phyloP scores from a whole-genome alignment of 352 stramenopile species.

The Globisporangium canariense region DNA sequence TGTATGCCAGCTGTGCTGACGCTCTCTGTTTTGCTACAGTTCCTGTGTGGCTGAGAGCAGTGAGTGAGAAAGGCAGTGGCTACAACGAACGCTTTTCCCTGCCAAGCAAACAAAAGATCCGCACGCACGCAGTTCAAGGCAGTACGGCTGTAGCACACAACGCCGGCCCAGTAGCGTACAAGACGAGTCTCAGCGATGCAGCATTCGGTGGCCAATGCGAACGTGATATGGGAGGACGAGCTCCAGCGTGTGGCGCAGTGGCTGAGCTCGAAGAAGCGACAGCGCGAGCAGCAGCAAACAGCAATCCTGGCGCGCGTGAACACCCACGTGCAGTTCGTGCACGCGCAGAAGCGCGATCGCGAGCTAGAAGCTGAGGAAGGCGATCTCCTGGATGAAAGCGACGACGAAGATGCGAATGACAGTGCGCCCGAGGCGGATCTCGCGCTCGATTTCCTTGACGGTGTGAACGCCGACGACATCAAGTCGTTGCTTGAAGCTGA shows the following conservation, averaged over 20 bases:
- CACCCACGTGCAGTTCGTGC: slow-evolving; percentile 35
- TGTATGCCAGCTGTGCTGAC: background rate
- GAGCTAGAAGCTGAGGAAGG: slow-evolving; percentile 21
- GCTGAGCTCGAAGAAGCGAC: slow-evolving; percentile 18
- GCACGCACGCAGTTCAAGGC: background rate
- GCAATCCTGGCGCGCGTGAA: slow-evolving; percentile 31
- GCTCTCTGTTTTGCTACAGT: background rate
- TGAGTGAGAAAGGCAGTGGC: background rate
- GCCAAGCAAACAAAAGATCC: slow-evolving; percentile 3
- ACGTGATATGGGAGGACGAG: slow-evolving; percentile 39
- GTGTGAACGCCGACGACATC: slow-evolving; percentile 54
- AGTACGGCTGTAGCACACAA: background rate
- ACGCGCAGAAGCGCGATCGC: slow-evolving; percentile 31
- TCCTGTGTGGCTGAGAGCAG: background rate
- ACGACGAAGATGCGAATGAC: slow-evolving; percentile 16
- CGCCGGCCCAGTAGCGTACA: background rate
- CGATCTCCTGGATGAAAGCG: slow-evolving; percentile 21
- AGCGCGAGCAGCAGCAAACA: slow-evolving; percentile 15
- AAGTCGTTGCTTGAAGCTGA: slow-evolving; percentile 42
- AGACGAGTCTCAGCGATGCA: slow-evolving; percentile 3
- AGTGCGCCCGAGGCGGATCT: slow-evolving; percentile 14
- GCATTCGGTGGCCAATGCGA: background rate
- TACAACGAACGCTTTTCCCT: background rate
- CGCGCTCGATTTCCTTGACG: slow-evolving; percentile 52
- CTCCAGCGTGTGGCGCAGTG: slow-evolving; percentile 37